Percentiles rank a stretch among this genome's conserved stretches.
Conservation (phyloP, 768 basidiomycete species). For the Trametes sanguinea region DNA sequence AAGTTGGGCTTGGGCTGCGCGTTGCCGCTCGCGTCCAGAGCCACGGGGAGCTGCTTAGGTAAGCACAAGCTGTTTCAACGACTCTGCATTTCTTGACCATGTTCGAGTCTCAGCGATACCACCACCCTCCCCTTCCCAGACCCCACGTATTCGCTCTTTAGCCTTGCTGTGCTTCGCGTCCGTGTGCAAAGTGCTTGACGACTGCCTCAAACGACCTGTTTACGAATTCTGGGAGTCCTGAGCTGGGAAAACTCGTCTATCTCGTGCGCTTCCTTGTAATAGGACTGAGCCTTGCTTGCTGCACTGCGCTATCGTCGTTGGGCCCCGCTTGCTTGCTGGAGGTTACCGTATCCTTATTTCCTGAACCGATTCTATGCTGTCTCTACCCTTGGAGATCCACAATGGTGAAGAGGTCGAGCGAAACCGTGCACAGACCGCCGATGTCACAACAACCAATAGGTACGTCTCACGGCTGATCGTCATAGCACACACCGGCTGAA, state of each 20-base stretch:
- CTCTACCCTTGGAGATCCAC: background rate
- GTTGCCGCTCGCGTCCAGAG: background rate
- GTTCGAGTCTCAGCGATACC: slow-evolving; percentile 19
- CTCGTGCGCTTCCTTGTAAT: background rate
- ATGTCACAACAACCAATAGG: slow-evolving; percentile 7
- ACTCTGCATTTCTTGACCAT: slow-evolving; percentile 16
- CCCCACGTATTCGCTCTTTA: background rate
- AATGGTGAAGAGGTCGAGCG: background rate
- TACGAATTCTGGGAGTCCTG: background rate
- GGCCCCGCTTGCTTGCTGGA: background rate
- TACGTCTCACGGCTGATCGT: background rate
- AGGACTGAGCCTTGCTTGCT: background rate
- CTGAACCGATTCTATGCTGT: slow-evolving; percentile 1
- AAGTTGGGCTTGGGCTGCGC: background rate
- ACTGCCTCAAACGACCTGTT: background rate
- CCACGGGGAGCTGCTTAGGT: slow-evolving; percentile 10
- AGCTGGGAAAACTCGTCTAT: background rate
- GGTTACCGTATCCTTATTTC: background rate
- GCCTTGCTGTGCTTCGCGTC: background rate
- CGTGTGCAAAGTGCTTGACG: background rate
- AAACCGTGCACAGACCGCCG: background rate
- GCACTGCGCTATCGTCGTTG: background rate
- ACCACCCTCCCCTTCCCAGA: slow-evolving; percentile 10
- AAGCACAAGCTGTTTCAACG: slow-evolving; percentile 13
- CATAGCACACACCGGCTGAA: background rate